Evolutionary conservation across 495 filamentous ascomycete species (phyloP).

Genomic region (Cudoniella acicularis): DNA sequence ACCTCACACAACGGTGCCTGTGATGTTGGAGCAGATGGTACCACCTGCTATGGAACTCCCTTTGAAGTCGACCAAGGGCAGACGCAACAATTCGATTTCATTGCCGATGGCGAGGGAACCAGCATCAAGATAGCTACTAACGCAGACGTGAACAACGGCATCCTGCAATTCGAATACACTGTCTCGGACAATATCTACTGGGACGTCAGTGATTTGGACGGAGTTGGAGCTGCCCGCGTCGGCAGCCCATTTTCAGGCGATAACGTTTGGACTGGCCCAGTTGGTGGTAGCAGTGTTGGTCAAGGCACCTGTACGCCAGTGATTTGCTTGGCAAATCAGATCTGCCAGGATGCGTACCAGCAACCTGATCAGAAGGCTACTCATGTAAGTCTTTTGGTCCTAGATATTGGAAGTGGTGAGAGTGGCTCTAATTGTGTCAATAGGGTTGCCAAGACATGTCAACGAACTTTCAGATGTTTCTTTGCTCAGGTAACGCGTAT

Average conservation of each 20-base stretch:
- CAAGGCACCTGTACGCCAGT: neutral
- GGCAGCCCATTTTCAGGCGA: neutral
- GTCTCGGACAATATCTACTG: slow-evolving; percentile 5
- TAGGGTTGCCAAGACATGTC: too few relatives aligned
- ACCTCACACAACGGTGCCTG: neutral
- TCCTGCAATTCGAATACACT: slow-evolving; percentile 22
- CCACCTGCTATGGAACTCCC: neutral
- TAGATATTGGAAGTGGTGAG: too few relatives aligned
- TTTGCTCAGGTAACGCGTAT: too few relatives aligned
- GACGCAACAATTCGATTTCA: neutral
- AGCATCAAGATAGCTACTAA: slow-evolving; percentile 15
- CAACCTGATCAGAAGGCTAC: neutral
- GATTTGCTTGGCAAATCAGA: neutral
- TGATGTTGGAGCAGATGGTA: neutral
- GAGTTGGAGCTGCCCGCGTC: slow-evolving; percentile 3
- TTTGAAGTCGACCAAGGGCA: neutral
- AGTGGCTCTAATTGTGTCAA: too few relatives aligned
- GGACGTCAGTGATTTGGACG: slow-evolving; percentile 21
- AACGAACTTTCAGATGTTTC: too few relatives aligned
- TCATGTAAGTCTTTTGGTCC: neutral
- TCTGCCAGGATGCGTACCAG: neutral
- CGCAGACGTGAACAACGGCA: slow-evolving; percentile 2
- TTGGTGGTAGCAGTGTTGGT: too few relatives aligned
- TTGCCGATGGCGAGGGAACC: slow-evolving; percentile 8
- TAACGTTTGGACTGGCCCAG: neutral